Conservation (phyloP, 441 rosid species). For the Pelargonium fulgidum region DNA sequence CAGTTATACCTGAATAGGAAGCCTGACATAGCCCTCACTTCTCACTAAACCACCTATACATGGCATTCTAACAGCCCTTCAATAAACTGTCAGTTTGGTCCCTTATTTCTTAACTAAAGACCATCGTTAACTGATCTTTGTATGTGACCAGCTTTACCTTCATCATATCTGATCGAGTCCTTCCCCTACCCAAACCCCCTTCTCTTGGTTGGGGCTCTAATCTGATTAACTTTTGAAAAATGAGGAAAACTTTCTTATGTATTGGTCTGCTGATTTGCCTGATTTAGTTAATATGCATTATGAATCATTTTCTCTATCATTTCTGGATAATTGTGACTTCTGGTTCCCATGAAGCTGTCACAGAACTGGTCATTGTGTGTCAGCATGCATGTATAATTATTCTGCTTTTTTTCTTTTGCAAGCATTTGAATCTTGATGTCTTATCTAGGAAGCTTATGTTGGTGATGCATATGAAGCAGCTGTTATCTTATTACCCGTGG, state of each 20-base stretch:
- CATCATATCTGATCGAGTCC: too few relatives aligned
- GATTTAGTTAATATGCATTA: not conserved
- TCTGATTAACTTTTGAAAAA: too few relatives aligned
- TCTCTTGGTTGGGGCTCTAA: too few relatives aligned
- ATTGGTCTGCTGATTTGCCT: not conserved
- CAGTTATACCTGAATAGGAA: not conserved
- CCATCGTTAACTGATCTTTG: too few relatives aligned
- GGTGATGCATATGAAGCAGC: slow-evolving; percentile 10
- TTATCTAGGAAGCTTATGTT: not conserved
- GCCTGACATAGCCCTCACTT: not conserved
- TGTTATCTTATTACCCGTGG: slow-evolving; percentile 15
- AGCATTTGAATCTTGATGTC: not conserved
- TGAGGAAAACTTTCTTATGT: too few relatives aligned
- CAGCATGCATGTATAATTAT: slow-evolving; percentile 2
- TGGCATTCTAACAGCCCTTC: not conserved
- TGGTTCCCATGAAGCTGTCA: not conserved
- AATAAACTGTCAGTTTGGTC: too few relatives aligned
- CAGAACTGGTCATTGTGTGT: not conserved
- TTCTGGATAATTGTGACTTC: not conserved
- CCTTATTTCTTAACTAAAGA: too few relatives aligned
- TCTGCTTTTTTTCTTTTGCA: not conserved
- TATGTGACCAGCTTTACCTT: too few relatives aligned
- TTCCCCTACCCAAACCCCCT: too few relatives aligned
- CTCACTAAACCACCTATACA: not conserved
- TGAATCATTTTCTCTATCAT: not conserved